phyloP scores from a whole-genome alignment of 2,329 filamentous ascomycete genomes.

The Coleophoma cylindrospora region DNA sequence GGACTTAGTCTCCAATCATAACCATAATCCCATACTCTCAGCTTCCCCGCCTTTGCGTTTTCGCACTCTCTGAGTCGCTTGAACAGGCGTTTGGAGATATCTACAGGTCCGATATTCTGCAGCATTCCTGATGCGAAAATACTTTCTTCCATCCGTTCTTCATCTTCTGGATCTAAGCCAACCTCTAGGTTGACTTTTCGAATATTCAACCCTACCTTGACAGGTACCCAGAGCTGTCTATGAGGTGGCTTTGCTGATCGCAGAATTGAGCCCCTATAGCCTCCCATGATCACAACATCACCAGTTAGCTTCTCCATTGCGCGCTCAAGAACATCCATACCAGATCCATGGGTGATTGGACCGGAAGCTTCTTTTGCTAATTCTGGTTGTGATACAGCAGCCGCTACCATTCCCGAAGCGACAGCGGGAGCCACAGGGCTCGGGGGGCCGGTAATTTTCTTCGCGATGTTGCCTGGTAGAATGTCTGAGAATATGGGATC shows the following conservation, averaged over 20 bases:
- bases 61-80: conserved; percentile 70
- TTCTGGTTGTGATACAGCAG: conserved; percentile 11
- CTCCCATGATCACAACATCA: conserved; percentile 83
- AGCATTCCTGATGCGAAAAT: conserved; percentile 85
- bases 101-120: conserved; percentile 86
- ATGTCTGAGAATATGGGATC: conserved; percentile 19
- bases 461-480: conserved; percentile 17
- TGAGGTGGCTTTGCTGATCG: conserved; percentile 77
- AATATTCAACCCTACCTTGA: conserved; percentile 88
- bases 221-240: conserved; percentile 88
- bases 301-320: conserved; percentile 69
- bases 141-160: conserved; percentile 75
- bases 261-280: conserved; percentile 86
- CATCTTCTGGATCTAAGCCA: conserved; percentile 74
- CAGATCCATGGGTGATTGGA: conserved; percentile 36
- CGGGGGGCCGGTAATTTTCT: conserved; percentile 7
- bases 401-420: conserved; percentile 12
- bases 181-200: conserved; percentile 90
- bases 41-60: conserved; percentile 64
- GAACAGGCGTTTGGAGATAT: conserved; percentile 79
- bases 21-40: conserved; percentile 84
- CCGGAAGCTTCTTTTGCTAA: conserved; percentile 7
- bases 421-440: conserved; percentile 6
- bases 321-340: conserved; percentile 31
- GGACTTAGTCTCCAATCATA: conserved; percentile 94